phyloP scores from a whole-genome alignment of 1,139 yeast species.

The Geotrichum siamense region DNA sequence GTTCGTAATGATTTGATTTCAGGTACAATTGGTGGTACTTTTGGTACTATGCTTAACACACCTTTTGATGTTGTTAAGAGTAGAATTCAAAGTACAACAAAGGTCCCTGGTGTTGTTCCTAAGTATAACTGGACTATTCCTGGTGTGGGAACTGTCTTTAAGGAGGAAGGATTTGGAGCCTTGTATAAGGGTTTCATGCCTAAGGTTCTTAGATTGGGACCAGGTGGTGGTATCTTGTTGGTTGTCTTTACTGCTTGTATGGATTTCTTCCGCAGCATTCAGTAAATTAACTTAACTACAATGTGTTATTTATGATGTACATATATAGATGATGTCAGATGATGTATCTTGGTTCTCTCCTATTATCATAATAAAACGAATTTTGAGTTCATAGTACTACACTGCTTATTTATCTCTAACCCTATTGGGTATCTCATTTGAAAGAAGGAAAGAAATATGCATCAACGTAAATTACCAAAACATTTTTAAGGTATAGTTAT shows the following conservation, averaged over 20 bases:
- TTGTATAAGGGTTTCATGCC: constrained; percentile 94
- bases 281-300: constrained; percentile 31
- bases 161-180: constrained; percentile 85
- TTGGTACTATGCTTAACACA: constrained; percentile 88
- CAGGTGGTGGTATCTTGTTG: constrained; percentile 96
- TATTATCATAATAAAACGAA: too few species aligned
- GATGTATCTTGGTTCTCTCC: too few species aligned
- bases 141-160: constrained; percentile 62
- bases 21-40: constrained; percentile 94
- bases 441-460: neutral
- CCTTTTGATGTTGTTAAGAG: constrained; percentile 98
- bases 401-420: too few species aligned
- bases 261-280: constrained; percentile 80
- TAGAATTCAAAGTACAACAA: constrained; percentile 84
- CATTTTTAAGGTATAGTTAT: neutral
- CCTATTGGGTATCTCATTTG: neutral
- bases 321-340: constrained; percentile 4
- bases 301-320: neutral
- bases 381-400: too few species aligned
- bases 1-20: constrained; percentile 81
- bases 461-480: neutral
- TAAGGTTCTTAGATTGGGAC: constrained; percentile 94
- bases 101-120: constrained; percentile 52
- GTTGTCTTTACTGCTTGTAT: constrained; percentile 91
- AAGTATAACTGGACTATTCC: constrained; percentile 93